Conservation (phyloP, 331 rosid genomes). For the Rhamnella rubrinervis region DNA sequence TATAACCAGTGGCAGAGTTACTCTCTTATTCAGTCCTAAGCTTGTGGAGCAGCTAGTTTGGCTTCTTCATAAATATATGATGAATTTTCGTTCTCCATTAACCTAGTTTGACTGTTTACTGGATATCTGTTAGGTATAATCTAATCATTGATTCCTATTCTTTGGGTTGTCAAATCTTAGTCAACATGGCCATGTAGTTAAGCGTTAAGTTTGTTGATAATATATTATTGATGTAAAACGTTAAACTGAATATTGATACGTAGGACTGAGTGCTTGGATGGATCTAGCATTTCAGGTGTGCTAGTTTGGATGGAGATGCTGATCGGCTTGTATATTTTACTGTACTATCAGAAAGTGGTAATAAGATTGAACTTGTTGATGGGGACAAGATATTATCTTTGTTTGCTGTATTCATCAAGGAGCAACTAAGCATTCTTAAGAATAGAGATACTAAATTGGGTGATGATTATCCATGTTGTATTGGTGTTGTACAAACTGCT, state of each 20-base stretch:
- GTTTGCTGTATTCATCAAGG: constrained; percentile 73
- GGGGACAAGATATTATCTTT: constrained; percentile 91
- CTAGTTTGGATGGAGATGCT: constrained; percentile 98
- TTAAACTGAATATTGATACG: constrained; percentile 13
- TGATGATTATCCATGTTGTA: constrained; percentile 42
- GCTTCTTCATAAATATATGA: constrained; percentile 5
- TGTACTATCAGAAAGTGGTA: constrained; percentile 50
- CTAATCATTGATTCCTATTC: neutral
- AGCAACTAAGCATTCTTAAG: constrained; percentile 64
- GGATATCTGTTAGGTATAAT: neutral
- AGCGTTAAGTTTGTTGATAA: neutral
- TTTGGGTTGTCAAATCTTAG: neutral
- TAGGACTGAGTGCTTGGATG: constrained; percentile 24
- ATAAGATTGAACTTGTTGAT: constrained; percentile 64
- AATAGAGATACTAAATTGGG: constrained; percentile 24
- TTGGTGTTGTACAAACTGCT: constrained; percentile 90
- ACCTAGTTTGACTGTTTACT: constrained; percentile 2
- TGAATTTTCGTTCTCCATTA: neutral
- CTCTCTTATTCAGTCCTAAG: neutral
- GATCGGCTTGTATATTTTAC: constrained; percentile 86
- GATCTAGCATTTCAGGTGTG: constrained; percentile 85
- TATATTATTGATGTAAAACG: neutral
- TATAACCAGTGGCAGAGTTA: neutral
- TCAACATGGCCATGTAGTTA: neutral
- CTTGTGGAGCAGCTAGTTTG: neutral